Evolutionary conservation across 768 basidiomycete genomes (phyloP), one percentile per base, ranked within the genome.

Genomic region (Boletellus emodensis): DNA sequence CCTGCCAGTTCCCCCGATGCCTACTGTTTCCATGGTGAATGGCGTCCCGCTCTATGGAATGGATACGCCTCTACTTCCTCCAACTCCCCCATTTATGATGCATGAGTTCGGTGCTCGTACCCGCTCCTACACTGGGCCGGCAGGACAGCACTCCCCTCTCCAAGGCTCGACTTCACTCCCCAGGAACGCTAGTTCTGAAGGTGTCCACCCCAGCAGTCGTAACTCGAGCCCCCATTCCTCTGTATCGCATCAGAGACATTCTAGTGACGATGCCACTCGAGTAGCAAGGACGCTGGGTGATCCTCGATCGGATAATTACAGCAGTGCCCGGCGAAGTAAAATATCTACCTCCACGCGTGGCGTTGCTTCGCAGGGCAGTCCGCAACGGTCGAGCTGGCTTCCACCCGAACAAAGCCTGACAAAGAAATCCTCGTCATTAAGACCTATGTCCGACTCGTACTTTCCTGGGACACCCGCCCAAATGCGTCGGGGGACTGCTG

Each of bases 41-140:
- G 64, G 71, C 40, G 65, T 79, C 44, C 73, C 76, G 9, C 70
- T 76, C 36, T 75, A 72, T 49, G 68, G 75, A 47, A 70, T 81
- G 67, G 83, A 87, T 55, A 79, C 80, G 77, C 84, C 86, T 7
- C 70, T 89, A 10, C 73, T 89, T 28, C 87, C 87, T 10, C 87
- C 87, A 6, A 75, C 81, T 1, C 79, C 87, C 20, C 85, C 87
- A 12, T 89, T 88, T 67, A 87, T 87, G 83, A 76, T 85, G 71
- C 80, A 80, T 48, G 76, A 80, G 50, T 80, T 63, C 28, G 70
- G 72, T 14, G 43, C 75, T 49, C 74, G 79, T 28, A 72, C 76
- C 20, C 68, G 64, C 18, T 63, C 65, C 43, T 56, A 55, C 34
- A 58, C 52, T 15, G 68, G 65, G 12, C 68, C 61, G n/a, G 57